These are phyloP conservation scores for Xylaria sp. DNA, from an alignment of 2,329 filamentous ascomycete genomes.

Conservation along the genomic window DNA sequence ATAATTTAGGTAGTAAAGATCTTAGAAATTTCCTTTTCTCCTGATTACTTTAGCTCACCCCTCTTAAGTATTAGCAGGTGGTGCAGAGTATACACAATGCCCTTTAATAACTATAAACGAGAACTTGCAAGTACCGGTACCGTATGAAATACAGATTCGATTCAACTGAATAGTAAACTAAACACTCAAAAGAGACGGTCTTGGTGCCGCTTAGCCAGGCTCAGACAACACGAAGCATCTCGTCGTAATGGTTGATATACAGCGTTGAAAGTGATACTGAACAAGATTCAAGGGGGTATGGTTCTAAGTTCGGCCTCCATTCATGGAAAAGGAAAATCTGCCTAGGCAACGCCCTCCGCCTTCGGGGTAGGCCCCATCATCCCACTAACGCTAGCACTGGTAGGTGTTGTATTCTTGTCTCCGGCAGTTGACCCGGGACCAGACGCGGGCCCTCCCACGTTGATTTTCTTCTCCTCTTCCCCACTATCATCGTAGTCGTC, in stretches of 20 bases:
- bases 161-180: constrained; percentile 21
- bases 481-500: constrained; percentile 96
- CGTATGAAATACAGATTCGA: constrained; percentile 1
- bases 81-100: too few species aligned
- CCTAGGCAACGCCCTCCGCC: constrained; percentile 43
- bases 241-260: constrained; percentile 25
- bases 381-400: constrained; percentile 52
- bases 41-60: too few species aligned
- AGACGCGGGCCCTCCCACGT: constrained; percentile 45
- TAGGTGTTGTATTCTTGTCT: constrained; percentile 58
- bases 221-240: constrained; percentile 18
- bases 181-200: constrained; percentile 25
- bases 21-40: too few species aligned
- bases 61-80: too few species aligned
- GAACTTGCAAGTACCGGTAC: not conserved
- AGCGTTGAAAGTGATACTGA: constrained; percentile 19
- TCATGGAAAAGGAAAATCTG: constrained; percentile 10
- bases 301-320: constrained; percentile 20
- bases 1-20: too few species aligned
- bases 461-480: constrained; percentile 75
- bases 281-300: constrained; percentile 31
- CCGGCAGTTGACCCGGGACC: constrained; percentile 47
- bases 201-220: constrained; percentile 20
- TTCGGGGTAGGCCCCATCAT: constrained; percentile 50
- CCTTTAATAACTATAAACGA: not conserved